Evolutionary conservation across 2,329 filamentous ascomycete genomes (phyloP).

Genomic region (Ophioceras dolichostomum): DNA sequence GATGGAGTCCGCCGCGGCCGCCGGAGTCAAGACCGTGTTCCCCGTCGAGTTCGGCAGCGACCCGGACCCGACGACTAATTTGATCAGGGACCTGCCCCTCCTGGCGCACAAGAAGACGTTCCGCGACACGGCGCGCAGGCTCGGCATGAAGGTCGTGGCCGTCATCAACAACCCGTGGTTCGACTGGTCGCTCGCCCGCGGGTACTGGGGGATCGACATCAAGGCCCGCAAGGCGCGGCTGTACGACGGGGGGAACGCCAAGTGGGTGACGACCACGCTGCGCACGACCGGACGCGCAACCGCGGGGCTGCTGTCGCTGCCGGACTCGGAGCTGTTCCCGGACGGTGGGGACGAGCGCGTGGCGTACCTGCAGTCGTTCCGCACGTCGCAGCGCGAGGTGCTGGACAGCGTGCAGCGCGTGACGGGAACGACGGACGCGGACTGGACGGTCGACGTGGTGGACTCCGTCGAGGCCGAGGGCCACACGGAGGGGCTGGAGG

Average conservation of each 20-base stretch:
- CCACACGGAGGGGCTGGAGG: background rate
- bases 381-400: constrained; percentile 51
- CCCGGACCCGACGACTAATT: constrained; percentile 1
- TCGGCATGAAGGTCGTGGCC: constrained; percentile 19
- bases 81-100: constrained; percentile 13
- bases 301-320: constrained; percentile 32
- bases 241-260: constrained; percentile 43
- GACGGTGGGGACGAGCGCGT: background rate
- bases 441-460: constrained; percentile 42
- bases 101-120: background rate
- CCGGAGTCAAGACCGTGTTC: constrained; percentile 29
- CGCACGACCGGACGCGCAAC: constrained; percentile 29
- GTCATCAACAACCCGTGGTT: constrained; percentile 37
- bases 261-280: constrained; percentile 47
- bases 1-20: constrained; percentile 27
- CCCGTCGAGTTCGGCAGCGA: constrained; percentile 26
- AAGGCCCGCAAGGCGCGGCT: constrained; percentile 13
- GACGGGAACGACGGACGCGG: constrained; percentile 39
- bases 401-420: constrained; percentile 48
- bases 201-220: constrained; percentile 15
- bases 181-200: constrained; percentile 31
- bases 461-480: background rate
- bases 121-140: constrained; percentile 17
- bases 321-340: constrained; percentile 5
- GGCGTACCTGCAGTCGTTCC: constrained; percentile 43